A percentile compares a stretch with the other conserved stretches of the same genome.
phyloP scores from a whole-genome alignment of 1,139 yeast species.

The Williopsis jadinii region DNA sequence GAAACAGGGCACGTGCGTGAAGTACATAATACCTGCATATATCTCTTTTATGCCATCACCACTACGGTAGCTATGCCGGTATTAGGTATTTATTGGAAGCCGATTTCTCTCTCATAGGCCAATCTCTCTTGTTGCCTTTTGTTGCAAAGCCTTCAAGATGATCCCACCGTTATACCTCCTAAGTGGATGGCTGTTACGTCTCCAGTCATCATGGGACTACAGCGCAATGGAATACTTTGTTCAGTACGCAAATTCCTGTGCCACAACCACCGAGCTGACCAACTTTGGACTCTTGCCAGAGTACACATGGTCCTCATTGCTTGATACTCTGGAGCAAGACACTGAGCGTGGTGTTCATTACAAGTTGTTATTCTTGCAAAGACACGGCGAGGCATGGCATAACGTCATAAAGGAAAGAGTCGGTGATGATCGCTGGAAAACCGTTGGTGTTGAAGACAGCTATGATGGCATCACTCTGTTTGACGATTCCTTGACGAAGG shows the following conservation, averaged over 20 bases:
- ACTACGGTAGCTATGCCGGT: too few species aligned
- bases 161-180: too few species aligned
- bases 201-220: too few species aligned
- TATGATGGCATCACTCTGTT: constrained; percentile 21
- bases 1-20: too few species aligned
- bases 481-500: constrained; percentile 38
- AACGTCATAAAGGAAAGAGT: constrained; percentile 28
- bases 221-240: neutral
- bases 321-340: constrained; percentile 26
- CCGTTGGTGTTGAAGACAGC: constrained; percentile 36
- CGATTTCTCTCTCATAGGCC: too few species aligned
- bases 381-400: constrained; percentile 71
- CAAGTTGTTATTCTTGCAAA: constrained; percentile 50
- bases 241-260: neutral
- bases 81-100: too few species aligned
- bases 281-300: constrained; percentile 24
- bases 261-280: constrained; percentile 29
- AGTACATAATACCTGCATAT: too few species aligned
- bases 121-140: too few species aligned
- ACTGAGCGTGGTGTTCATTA: constrained; percentile 38
- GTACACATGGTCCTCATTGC: constrained; percentile 38
- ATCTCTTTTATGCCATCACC: too few species aligned
- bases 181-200: too few species aligned
- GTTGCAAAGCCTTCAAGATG: too few species aligned
- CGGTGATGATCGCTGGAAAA: constrained; percentile 22